phyloP scores from a whole-genome alignment of 805 yeast genomes.

The Sugiyamaella boreocaroliniensis region DNA sequence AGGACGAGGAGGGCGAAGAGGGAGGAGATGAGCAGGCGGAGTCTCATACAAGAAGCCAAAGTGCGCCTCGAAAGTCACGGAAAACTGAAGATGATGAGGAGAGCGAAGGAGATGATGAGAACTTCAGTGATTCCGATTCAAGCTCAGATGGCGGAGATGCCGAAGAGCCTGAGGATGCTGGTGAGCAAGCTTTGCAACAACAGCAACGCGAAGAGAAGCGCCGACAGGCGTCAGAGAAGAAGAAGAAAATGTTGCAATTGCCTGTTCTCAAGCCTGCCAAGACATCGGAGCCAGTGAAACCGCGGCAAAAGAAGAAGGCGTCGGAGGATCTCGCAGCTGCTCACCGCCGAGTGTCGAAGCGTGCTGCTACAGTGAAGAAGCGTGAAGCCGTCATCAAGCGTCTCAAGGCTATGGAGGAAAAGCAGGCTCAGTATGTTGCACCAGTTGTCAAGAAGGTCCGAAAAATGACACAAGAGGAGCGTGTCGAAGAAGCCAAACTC shows the following conservation, averaged over 20 bases:
- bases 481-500: slow-evolving; percentile 73
- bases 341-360: slow-evolving; percentile 63
- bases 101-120: slow-evolving; percentile 31
- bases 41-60: slow-evolving; percentile 13
- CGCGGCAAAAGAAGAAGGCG: slow-evolving; percentile 28
- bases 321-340: slow-evolving; percentile 43
- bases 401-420: slow-evolving; percentile 59
- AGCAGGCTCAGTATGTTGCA: slow-evolving; percentile 39
- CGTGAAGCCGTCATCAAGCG: slow-evolving; percentile 71
- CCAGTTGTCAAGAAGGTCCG: slow-evolving; percentile 24
- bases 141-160: slow-evolving; percentile 43
- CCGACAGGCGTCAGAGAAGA: slow-evolving; percentile 24
- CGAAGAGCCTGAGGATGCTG: slow-evolving; percentile 51
- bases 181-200: slow-evolving; percentile 54
- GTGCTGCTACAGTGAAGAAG: slow-evolving; percentile 70
- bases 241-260: slow-evolving; percentile 28
- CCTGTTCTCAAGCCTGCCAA: slow-evolving; percentile 33
- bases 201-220: slow-evolving; percentile 31
- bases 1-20: slow-evolving; percentile 20
- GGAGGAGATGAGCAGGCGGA: slow-evolving; percentile 20
- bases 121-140: slow-evolving; percentile 44
- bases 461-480: slow-evolving; percentile 59
- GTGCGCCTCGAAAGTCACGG: slow-evolving; percentile 3
- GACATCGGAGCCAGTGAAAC: slow-evolving; percentile 10
- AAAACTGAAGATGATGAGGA: slow-evolving; percentile 17